A percentile compares a stretch with the other conserved stretches of the same genome.
Conservation (phyloP, 768 basidiomycete genomes). For the Leucosporidium creatinivorum region DNA sequence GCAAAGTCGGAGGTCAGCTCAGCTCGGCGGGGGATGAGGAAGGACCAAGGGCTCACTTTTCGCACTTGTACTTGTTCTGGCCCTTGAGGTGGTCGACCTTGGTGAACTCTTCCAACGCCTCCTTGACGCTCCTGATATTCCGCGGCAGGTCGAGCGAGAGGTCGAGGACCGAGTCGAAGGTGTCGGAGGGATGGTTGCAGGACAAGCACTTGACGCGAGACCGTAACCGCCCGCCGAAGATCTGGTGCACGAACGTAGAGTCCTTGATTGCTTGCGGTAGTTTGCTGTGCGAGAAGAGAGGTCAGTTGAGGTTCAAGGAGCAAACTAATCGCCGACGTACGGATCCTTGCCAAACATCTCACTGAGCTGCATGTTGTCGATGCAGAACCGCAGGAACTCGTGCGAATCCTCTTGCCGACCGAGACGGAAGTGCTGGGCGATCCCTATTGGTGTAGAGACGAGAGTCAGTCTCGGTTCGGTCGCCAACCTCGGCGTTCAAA, state of each 20-base stretch:
- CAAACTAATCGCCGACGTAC: conserved; percentile 7
- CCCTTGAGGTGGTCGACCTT: conserved; percentile 76
- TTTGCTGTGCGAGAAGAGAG: conserved; percentile 8
- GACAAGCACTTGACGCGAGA: conserved; percentile 79
- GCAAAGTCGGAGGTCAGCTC: background rate
- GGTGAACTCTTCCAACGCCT: conserved; percentile 72
- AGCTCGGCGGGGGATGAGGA: background rate
- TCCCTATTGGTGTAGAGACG: conserved; percentile 53
- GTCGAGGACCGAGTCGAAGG: conserved; percentile 90
- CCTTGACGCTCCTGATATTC: conserved; percentile 51
- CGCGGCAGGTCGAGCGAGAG: conserved; percentile 77
- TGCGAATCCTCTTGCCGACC: conserved; percentile 98
- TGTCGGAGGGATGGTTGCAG: conserved; percentile 85
- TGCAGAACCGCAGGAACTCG: conserved; percentile 89
- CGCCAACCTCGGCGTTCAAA: conserved; percentile 15
- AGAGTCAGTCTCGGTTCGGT: background rate
- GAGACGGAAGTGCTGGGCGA: conserved; percentile 81
- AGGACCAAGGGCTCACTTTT: conserved; percentile 60
- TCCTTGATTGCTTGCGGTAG: conserved; percentile 46
- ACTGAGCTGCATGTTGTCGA: conserved; percentile 82
- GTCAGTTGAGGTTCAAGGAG: background rate
- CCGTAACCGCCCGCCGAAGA: conserved; percentile 86
- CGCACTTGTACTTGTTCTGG: conserved; percentile 94
- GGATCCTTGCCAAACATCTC: conserved; percentile 61
- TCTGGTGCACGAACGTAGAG: conserved; percentile 86